Evolutionary conservation across 495 filamentous ascomycete genomes (phyloP).

Genomic region (Penicillium daleae): DNA sequence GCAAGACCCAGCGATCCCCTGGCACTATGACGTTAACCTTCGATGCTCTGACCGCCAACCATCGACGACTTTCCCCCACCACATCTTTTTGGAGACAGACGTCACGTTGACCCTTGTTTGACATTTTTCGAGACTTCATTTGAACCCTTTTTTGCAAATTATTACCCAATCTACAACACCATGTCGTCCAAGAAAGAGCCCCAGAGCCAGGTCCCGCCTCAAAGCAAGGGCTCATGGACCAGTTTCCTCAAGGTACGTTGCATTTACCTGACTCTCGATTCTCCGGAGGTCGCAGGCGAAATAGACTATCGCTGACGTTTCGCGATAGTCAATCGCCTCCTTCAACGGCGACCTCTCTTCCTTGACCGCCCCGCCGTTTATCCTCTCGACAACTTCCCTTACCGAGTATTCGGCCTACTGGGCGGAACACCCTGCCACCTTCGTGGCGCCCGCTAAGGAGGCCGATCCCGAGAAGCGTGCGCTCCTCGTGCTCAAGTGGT

Average conservation of each 20-base stretch:
- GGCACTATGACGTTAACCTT: slow-evolving; percentile 31
- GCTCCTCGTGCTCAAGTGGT: slow-evolving; percentile 92
- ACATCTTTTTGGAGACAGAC: slow-evolving; percentile 11
- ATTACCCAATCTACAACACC: slow-evolving; percentile 4
- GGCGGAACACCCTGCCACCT: slow-evolving; percentile 88
- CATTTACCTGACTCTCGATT: background rate
- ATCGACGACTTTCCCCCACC: slow-evolving; percentile 11
- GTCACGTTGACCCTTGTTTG: slow-evolving; percentile 3
- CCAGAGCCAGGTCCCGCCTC: slow-evolving; percentile 40
- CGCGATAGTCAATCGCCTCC: slow-evolving; percentile 79
- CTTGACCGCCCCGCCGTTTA: slow-evolving; percentile 93
- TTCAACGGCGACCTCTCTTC: slow-evolving; percentile 96
- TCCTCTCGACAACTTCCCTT: slow-evolving; percentile 87
- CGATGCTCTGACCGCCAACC: slow-evolving; percentile 28
- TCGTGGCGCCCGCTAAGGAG: slow-evolving; percentile 84
- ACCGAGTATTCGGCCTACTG: slow-evolving; percentile 97
- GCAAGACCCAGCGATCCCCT: slow-evolving; percentile 22
- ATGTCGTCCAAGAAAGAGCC: slow-evolving; percentile 44
- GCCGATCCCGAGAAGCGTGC: slow-evolving; percentile 80
- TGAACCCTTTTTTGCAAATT: background rate
- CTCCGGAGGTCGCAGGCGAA: background rate
- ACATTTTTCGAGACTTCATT: background rate
- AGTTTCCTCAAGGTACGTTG: slow-evolving; percentile 55
- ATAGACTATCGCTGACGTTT: slow-evolving; percentile 14
- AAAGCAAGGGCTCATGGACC: slow-evolving; percentile 56